These are phyloP conservation scores for Erythrobasidium hasegawianum DNA, from an alignment of 1,284 basidiomycete genomes.

Conservation along the genomic window DNA sequence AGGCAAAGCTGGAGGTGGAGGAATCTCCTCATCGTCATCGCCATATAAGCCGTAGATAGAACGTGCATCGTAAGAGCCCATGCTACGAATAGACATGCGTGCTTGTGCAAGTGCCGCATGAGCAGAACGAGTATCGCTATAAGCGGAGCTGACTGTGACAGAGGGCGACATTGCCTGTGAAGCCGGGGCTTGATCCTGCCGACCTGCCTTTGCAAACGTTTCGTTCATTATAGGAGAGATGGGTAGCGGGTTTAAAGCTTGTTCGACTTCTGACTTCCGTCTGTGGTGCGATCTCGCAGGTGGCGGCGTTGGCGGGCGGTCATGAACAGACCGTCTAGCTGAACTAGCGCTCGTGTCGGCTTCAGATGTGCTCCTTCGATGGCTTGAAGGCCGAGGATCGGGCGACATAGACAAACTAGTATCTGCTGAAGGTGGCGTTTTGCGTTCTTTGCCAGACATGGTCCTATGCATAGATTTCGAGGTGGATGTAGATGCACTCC, in stretches of 20 bases:
- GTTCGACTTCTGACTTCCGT: background rate
- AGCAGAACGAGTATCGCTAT: background rate
- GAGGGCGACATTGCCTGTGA: background rate
- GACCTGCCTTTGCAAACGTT: background rate
- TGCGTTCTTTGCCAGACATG: background rate
- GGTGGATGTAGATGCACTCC: background rate
- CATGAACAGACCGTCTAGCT: conserved; percentile 11
- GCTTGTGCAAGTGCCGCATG: conserved; percentile 1
- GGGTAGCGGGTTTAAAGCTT: background rate
- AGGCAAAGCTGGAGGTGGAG: conserved; percentile 1
- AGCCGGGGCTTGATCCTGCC: background rate
- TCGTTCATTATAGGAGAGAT: background rate
- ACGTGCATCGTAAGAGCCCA: conserved; percentile 29
- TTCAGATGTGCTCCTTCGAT: background rate
- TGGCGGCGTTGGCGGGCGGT: conserved; percentile 19
- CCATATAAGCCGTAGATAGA: conserved; percentile 32
- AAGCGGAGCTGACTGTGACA: background rate
- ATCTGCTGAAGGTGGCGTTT: background rate
- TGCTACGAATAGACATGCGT: conserved; percentile 16
- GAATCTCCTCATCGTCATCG: conserved; percentile 29
- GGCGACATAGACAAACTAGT: too few species aligned
- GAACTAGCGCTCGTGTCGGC: background rate
- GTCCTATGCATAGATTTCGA: background rate
- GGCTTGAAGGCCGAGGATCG: background rate
- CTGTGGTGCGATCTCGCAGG: conserved; percentile 7